A percentile compares a stretch with the other conserved stretches of the same genome.
Evolutionary conservation across 1,284 basidiomycete species (phyloP).

Genomic region (Ustanciosporium gigantosporum): DNA sequence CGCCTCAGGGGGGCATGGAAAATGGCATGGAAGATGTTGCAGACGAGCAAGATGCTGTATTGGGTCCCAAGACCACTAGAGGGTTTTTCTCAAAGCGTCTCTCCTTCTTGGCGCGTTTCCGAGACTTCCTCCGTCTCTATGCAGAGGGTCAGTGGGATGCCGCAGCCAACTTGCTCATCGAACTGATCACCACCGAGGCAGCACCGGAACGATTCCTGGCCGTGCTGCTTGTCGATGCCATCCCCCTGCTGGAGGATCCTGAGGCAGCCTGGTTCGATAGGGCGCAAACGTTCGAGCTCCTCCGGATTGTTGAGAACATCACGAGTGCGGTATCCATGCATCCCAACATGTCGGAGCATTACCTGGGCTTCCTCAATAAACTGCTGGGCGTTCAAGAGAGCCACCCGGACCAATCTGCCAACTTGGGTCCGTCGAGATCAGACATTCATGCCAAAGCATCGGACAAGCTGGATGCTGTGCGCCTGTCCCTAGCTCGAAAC

Average conservation of each 20-base stretch:
- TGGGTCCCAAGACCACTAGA: constrained; percentile 6
- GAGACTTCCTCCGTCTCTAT: constrained; percentile 54
- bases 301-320: constrained; percentile 53
- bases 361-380: constrained; percentile 42
- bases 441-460: constrained; percentile 28
- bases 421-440: too few relatives aligned
- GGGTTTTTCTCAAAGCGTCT: constrained; percentile 48
- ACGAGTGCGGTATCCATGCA: constrained; percentile 30
- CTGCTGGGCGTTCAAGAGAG: constrained; percentile 18
- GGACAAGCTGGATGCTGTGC: constrained; percentile 41
- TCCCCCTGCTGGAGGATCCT: constrained; percentile 47
- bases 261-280: constrained; percentile 43
- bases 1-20: constrained; percentile 11
- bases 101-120: constrained; percentile 54
- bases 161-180: constrained; percentile 49
- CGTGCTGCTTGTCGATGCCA: constrained; percentile 53
- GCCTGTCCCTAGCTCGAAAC: constrained; percentile 40
- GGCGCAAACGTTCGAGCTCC: constrained; percentile 50
- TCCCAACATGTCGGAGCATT: constrained; percentile 42
- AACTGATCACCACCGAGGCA: constrained; percentile 50
- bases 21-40: constrained; percentile 3
- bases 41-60: too few relatives aligned
- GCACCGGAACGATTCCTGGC: constrained; percentile 55
- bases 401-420: not conserved
- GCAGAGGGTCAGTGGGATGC: constrained; percentile 31